phyloP scores from a whole-genome alignment of 352 stramenopile genomes.

The Elongisporangium anandrum region DNA sequence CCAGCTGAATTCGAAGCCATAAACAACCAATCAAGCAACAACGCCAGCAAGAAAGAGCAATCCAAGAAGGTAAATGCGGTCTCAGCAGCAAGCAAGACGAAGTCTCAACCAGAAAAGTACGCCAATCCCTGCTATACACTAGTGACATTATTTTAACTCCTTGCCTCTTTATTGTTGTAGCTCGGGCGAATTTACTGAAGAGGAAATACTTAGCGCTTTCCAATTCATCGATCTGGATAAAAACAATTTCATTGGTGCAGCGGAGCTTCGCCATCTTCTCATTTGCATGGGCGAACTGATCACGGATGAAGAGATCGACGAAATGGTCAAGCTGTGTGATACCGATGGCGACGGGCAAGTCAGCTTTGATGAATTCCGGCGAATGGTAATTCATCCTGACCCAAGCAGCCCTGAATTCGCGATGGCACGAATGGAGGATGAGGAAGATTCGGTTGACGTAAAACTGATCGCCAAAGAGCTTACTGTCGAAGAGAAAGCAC shows the following conservation, averaged over 20 bases:
- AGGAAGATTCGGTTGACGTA: constrained; percentile 16
- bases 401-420: constrained; percentile 79
- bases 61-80: constrained; percentile 20
- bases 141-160: not conserved
- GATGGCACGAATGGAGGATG: constrained; percentile 19
- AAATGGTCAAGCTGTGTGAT: constrained; percentile 93
- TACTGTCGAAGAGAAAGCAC: constrained; percentile 44
- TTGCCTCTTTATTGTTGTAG: not conserved
- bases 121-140: not conserved
- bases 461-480: constrained; percentile 27
- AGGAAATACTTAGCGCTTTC: constrained; percentile 91
- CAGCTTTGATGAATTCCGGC: constrained; percentile 89
- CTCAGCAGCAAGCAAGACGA: constrained; percentile 16
- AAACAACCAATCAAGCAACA: not conserved
- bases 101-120: constrained; percentile 23
- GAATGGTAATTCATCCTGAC: constrained; percentile 89
- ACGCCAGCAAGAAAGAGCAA: constrained; percentile 3
- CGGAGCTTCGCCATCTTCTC: constrained; percentile 91
- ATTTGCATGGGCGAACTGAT: constrained; percentile 96
- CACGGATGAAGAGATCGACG: constrained; percentile 92
- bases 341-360: constrained; percentile 91
- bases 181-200: constrained; percentile 86
- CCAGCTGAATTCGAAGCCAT: constrained; percentile 2
- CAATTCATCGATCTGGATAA: constrained; percentile 92
- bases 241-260: constrained; percentile 91